Percentiles rank a stretch among this genome's conserved stretches.
Evolutionary conservation across 495 filamentous ascomycete genomes (phyloP).

Genomic region (Immersiella caudata): DNA sequence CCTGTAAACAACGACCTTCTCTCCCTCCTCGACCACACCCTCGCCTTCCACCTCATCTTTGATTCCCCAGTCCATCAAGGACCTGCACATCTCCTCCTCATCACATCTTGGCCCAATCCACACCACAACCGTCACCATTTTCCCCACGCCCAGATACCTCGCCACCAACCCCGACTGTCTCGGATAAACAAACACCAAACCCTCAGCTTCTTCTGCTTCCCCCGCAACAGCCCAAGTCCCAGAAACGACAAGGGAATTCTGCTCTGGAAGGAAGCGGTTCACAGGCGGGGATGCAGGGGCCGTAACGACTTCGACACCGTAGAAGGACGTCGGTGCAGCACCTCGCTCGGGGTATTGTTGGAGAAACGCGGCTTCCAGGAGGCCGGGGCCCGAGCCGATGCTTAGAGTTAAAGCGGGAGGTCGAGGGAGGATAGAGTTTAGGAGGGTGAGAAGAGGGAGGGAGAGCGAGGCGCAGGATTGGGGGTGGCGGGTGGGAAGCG

Average conservation of each 20-base stretch:
- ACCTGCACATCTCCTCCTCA: conserved; percentile 20
- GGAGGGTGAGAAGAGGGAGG: conserved; percentile 26
- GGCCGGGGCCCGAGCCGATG: conserved; percentile 33
- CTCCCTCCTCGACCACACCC: conserved; percentile 29
- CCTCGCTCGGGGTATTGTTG: conserved; percentile 19
- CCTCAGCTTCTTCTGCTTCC: conserved; percentile 7
- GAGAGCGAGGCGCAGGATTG: conserved; percentile 32
- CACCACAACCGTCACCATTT: conserved; percentile 24
- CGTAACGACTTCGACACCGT: conserved; percentile 28
- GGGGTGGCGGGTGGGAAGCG: conserved; percentile 23
- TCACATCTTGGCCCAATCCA: conserved; percentile 35
- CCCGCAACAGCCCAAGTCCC: conserved; percentile 31
- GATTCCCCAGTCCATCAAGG: conserved; percentile 22
- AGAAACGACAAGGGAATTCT: conserved; percentile 4
- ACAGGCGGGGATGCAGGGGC: neutral
- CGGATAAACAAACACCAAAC: conserved; percentile 33
- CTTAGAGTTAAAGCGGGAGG: conserved; percentile 26
- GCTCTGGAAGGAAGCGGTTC: conserved; percentile 28
- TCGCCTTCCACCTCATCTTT: neutral
- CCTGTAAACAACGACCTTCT: conserved; percentile 27
- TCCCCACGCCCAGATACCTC: conserved; percentile 22
- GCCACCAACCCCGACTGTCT: conserved; percentile 23
- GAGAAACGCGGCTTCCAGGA: conserved; percentile 32
- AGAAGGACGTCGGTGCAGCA: conserved; percentile 7
- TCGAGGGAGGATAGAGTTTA: conserved; percentile 25